Conservation (phyloP, 192 early-diverging fungal species). For the Podila horticola region DNA sequence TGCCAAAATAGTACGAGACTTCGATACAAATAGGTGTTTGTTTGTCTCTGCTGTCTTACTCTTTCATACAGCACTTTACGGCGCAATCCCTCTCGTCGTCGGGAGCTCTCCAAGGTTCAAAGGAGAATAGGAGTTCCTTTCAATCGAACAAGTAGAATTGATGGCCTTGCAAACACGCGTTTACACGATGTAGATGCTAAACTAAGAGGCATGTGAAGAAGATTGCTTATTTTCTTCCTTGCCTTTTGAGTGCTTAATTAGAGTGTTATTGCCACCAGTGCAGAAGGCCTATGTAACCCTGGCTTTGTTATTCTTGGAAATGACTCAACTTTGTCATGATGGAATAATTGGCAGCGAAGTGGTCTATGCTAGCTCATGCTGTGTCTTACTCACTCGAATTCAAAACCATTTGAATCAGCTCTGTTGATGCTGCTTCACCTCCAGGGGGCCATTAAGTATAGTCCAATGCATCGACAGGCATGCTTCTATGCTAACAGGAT, state of each 20-base stretch:
- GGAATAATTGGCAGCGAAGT: background rate
- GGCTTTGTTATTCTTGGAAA: background rate
- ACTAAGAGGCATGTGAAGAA: no score
- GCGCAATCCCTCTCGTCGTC: background rate
- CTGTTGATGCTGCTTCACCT: no score
- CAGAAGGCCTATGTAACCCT: background rate
- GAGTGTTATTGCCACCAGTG: background rate
- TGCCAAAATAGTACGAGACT: background rate
- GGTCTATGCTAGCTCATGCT: background rate
- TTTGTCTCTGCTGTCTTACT: background rate
- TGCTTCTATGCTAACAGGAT: no score
- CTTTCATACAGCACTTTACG: background rate
- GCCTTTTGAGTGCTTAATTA: background rate
- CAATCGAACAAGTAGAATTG: no score
- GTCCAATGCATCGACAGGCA: no score
- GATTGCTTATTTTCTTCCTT: background rate
- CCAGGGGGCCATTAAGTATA: no score
- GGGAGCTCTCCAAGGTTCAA: no score
- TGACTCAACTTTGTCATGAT: constrained; percentile 1
- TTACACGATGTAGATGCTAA: no score
- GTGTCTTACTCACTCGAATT: no score
- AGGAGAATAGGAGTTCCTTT: no score
- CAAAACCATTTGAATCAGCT: no score
- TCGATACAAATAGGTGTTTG: background rate
- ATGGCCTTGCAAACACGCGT: no score